Evolutionary conservation across 2,329 filamentous ascomycete genomes (phyloP).

Genomic region (Meredithiella fracta): DNA sequence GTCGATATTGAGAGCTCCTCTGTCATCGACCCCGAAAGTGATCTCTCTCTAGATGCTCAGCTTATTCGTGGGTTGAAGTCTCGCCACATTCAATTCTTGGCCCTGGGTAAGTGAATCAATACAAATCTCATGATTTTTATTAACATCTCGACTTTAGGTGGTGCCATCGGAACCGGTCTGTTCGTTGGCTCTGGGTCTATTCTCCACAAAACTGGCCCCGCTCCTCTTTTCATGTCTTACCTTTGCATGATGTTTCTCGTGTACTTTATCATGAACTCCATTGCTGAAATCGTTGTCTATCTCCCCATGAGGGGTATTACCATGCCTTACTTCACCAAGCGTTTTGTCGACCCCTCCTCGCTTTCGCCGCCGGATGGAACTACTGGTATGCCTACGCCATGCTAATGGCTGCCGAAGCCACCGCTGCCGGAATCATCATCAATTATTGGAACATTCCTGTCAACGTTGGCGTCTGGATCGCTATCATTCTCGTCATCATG

Average conservation of each 20-base stretch:
- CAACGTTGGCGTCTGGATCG: slow-evolving; percentile 41
- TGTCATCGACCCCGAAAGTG: slow-evolving; percentile 15
- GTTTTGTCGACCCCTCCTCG: slow-evolving; percentile 39
- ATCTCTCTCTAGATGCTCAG: slow-evolving; percentile 22
- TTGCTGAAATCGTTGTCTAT: slow-evolving; percentile 39
- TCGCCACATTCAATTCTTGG: slow-evolving; percentile 44
- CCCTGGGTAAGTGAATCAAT: slow-evolving; percentile 27
- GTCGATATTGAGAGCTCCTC: slow-evolving; percentile 5
- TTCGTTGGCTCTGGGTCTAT: slow-evolving; percentile 46
- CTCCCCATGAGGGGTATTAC: slow-evolving; percentile 40
- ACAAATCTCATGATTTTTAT: no score
- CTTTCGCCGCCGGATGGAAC: slow-evolving; percentile 43
- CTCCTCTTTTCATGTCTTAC: slow-evolving; percentile 55
- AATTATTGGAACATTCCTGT: slow-evolving; percentile 42
- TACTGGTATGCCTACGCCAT: slow-evolving; percentile 48
- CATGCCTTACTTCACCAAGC: slow-evolving; percentile 38
- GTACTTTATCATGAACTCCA: slow-evolving; percentile 37
- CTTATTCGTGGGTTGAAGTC: slow-evolving; percentile 41
- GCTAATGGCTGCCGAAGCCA: slow-evolving; percentile 39
- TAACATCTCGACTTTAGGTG: slow-evolving; percentile 19
- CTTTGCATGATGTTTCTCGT: slow-evolving; percentile 37
- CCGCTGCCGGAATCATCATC: slow-evolving; percentile 40
- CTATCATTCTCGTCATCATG: slow-evolving; percentile 37
- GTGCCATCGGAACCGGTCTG: slow-evolving; percentile 46
- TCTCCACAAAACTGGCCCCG: slow-evolving; percentile 40